Evolutionary conservation across 345 rosid species (phyloP), one percentile per base, ranked within the genome.

Genomic region (Eucalyptus albens): DNA sequence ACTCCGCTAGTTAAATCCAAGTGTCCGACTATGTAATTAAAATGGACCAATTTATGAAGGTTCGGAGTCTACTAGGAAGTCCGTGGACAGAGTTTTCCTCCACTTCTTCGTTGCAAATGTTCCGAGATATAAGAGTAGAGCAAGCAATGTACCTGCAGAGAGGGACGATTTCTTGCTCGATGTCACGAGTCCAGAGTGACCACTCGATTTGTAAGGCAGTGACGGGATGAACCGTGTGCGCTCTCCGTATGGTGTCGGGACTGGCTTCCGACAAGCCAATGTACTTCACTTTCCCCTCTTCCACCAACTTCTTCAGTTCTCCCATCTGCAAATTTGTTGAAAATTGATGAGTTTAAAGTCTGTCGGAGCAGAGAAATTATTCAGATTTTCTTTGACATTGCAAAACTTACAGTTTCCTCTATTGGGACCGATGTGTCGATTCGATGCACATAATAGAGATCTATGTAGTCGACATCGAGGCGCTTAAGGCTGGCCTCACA

Each of bases 131-230:
- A 19, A 19, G 45, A 72, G 22, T 37, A 72, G 82, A 33, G 24
- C 26, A 72, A 33, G 14, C 27, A 55, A 27, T 16, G 44, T 72
- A 93, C 94, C 95, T 89, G 95, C 96, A 93, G 50, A 93, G 86
- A 11, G 95, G 94, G 86, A 93, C 86, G 49, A 93, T 91, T 60
- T 93, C 95, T 9, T 93, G 93, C 86, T 94, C 94, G 8, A 93
- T 93, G 14, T 94, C 94, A 19, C 95, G 92, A 85, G 91, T 27
- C 94, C 94, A 92, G 11, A 92, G 93, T 0, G 92, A 93, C 86
- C 90, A 93, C 89, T 92, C 94, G 92, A 94, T 92, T 87, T 93
- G 92, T 17, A 94, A 72, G 22, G 95, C 94, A n/a, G 94, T 91
- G 24, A 93, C 87, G 24, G 94, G 94, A 91, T 92, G 94, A 90